Percentiles rank a stretch among this genome's conserved stretches.
Conservation (phyloP, 2,329 filamentous ascomycete genomes). For the Xylaria sp. region DNA sequence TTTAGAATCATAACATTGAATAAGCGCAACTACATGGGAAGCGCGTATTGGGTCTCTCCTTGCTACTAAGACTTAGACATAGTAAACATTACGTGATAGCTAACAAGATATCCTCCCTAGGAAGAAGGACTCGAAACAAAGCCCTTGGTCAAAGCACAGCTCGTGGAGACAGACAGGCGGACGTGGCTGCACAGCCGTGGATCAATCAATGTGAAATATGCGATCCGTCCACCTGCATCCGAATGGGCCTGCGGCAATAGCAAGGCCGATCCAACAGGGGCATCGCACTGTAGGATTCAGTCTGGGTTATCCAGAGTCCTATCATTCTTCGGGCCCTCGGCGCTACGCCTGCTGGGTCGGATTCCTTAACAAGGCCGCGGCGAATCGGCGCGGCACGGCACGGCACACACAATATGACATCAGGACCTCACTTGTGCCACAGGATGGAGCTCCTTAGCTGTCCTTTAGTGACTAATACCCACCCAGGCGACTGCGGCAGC, state of each 20-base stretch:
- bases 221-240: conserved; percentile 31
- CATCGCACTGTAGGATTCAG: conserved; percentile 40
- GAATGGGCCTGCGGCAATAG: conserved; percentile 31
- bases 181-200: conserved; percentile 38
- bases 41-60: conserved; percentile 24
- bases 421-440: conserved; percentile 36
- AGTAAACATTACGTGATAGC: conserved; percentile 21
- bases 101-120: conserved; percentile 13
- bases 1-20: conserved; percentile 23
- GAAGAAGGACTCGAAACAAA: conserved; percentile 6
- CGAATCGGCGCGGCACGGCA: conserved; percentile 31
- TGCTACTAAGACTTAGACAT: conserved; percentile 6
- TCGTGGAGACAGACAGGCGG: conserved; percentile 29
- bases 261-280: conserved; percentile 31
- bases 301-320: conserved; percentile 8
- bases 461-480: conserved; percentile 7
- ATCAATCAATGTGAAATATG: conserved; percentile 30
- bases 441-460: conserved; percentile 21
- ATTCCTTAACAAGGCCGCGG: conserved; percentile 20
- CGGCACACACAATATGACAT: conserved; percentile 29
- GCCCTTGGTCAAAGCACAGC: conserved; percentile 18
- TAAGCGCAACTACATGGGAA: conserved; percentile 23
- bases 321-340: conserved; percentile 18
- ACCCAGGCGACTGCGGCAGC: conserved; percentile 28
- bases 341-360: conserved; percentile 17